Conservation (phyloP, 768 basidiomycete genomes). For the Calocybe gangraenosa region DNA sequence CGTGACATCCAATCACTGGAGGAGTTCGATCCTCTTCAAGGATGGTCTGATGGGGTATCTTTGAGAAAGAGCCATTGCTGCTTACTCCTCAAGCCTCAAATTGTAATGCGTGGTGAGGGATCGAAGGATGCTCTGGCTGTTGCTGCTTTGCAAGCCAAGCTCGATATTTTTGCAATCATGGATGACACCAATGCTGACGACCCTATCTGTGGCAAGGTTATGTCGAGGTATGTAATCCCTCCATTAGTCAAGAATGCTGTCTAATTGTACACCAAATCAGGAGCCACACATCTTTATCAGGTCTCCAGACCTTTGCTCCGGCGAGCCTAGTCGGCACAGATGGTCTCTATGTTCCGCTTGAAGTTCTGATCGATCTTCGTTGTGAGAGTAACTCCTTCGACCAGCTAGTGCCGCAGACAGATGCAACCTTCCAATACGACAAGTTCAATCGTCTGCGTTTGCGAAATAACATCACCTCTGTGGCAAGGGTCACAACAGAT, state of each 20-base stretch:
- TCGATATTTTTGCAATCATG: slow-evolving; percentile 77
- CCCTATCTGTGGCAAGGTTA: slow-evolving; percentile 78
- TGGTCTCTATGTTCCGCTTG: slow-evolving; percentile 73
- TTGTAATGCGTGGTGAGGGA: slow-evolving; percentile 66
- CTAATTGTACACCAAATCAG: slow-evolving; percentile 38
- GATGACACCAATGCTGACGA: slow-evolving; percentile 78
- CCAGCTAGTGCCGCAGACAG: slow-evolving; percentile 85
- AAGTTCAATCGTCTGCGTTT: slow-evolving; percentile 91
- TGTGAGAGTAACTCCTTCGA: slow-evolving; percentile 84
- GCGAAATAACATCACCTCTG: slow-evolving; percentile 62
- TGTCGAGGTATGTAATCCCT: slow-evolving; percentile 62
- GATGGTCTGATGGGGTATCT: slow-evolving; percentile 71
- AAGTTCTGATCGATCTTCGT: slow-evolving; percentile 82
- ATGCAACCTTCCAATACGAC: slow-evolving; percentile 84
- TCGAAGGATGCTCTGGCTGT: slow-evolving; percentile 58
- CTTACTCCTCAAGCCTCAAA: slow-evolving; percentile 87
- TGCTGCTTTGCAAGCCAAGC: slow-evolving; percentile 75
- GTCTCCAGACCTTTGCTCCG: slow-evolving; percentile 88
- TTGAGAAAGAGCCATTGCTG: slow-evolving; percentile 73
- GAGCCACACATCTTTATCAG: slow-evolving; percentile 73
- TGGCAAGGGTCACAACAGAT: slow-evolving; percentile 34
- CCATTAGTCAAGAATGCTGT: background rate
- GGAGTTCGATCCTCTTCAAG: slow-evolving; percentile 55
- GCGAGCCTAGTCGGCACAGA: slow-evolving; percentile 33
- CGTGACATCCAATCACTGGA: slow-evolving; percentile 26